Conservation (phyloP, 257 asterid genomes). For the Pogostemon cablin region DNA sequence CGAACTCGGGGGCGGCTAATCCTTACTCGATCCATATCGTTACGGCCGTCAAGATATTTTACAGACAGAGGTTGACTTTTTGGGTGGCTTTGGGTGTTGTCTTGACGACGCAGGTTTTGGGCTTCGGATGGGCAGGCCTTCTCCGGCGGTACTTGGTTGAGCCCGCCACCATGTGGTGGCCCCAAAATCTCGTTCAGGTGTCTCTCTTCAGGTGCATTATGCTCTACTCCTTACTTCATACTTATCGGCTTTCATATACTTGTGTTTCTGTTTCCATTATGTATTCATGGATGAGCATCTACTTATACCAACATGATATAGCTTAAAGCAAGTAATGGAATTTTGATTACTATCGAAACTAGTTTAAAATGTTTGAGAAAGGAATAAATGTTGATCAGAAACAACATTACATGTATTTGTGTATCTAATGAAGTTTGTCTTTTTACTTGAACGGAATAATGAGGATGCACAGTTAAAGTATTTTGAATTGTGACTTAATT, state of each 20-base stretch:
- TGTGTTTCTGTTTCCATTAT: not conserved
- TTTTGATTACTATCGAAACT: not conserved
- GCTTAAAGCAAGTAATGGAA: not conserved
- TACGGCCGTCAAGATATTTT: slow-evolving; percentile 79
- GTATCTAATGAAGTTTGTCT: not conserved
- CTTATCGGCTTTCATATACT: not conserved
- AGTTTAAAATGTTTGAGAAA: not conserved
- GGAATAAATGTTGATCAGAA: not conserved
- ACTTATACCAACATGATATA: not conserved
- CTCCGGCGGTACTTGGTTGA: slow-evolving; percentile 83
- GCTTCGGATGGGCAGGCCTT: slow-evolving; percentile 94
- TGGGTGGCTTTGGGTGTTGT: slow-evolving; percentile 82
- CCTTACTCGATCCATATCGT: slow-evolving; percentile 86
- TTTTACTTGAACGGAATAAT: too few species aligned
- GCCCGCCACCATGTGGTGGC: slow-evolving; percentile 99
- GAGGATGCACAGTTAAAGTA: too few species aligned
- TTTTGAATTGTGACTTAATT: not conserved
- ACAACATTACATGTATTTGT: not conserved
- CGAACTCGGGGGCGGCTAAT: slow-evolving; percentile 84
- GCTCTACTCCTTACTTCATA: not conserved
- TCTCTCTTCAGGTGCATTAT: slow-evolving; percentile 74
- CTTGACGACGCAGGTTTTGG: slow-evolving; percentile 74
- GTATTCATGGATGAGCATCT: not conserved
- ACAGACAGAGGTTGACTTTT: slow-evolving; percentile 61
- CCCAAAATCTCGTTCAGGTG: slow-evolving; percentile 91